Evolutionary conservation across 345 rosid species (phyloP).

Genomic region (Adansonia digitata): DNA sequence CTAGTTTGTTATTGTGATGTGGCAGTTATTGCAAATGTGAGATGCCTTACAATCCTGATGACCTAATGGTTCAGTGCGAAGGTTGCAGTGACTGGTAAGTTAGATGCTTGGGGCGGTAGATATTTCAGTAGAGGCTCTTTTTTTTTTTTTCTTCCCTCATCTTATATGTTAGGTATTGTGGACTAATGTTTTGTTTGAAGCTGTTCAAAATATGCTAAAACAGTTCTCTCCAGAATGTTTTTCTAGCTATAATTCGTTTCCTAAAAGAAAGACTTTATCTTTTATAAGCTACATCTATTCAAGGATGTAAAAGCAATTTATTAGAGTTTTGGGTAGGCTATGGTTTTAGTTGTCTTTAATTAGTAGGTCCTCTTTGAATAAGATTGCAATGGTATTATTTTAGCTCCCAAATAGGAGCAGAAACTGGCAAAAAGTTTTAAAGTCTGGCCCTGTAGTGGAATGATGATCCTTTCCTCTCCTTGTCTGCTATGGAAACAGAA

Average conservation of each 20-base stretch:
- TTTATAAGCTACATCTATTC: background rate
- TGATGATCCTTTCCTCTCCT: background rate
- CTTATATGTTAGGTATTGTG: background rate
- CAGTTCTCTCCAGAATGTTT: background rate
- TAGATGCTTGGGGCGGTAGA: background rate
- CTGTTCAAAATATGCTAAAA: background rate
- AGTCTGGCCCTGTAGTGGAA: slow-evolving; percentile 3
- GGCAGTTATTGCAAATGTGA: slow-evolving; percentile 95
- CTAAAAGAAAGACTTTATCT: no score
- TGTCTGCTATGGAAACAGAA: background rate
- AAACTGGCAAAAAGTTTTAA: background rate
- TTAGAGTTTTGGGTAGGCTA: background rate
- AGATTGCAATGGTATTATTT: background rate
- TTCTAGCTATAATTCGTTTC: no score
- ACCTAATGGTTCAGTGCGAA: slow-evolving; percentile 95
- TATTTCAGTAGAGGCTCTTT: background rate
- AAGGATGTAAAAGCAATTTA: background rate
- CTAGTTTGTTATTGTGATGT: background rate
- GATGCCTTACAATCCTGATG: slow-evolving; percentile 99
- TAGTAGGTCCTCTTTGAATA: background rate
- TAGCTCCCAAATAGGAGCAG: background rate
- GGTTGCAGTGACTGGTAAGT: slow-evolving; percentile 87
- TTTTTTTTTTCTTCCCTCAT: background rate
- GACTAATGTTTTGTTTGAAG: background rate
- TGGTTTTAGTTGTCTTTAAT: background rate